Conservation (phyloP, 495 filamentous ascomycete species). For the Neurospora africana region DNA sequence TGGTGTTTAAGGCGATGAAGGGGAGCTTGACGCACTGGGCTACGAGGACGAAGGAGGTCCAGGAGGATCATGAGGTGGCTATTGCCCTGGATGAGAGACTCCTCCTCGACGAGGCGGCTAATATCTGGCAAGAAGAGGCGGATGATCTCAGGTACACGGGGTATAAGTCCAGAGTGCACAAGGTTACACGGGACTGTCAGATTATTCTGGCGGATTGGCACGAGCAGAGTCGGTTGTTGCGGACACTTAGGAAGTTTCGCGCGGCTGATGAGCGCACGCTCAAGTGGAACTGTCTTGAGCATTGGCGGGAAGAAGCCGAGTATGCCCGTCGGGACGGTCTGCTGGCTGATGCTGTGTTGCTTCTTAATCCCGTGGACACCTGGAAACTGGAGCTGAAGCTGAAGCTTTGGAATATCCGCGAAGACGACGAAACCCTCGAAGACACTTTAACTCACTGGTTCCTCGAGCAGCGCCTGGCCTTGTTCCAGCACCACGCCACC, state of each 20-base stretch:
- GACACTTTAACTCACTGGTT: constrained; percentile 13
- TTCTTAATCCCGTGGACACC: constrained; percentile 7
- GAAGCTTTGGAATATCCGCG: constrained; percentile 4
- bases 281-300: constrained; percentile 3
- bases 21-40: constrained; percentile 10
- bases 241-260: constrained; percentile 11
- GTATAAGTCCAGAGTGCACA: constrained; percentile 8
- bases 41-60: constrained; percentile 3
- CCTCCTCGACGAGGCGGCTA: constrained; percentile 18
- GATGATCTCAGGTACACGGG: constrained; percentile 12
- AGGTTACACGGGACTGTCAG: constrained; percentile 5
- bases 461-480: constrained; percentile 14
- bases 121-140: constrained; percentile 22
- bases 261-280: constrained; percentile 2
- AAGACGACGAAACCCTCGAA: constrained; percentile 8
- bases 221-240: constrained; percentile 14
- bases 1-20: background rate
- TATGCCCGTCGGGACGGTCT: background rate
- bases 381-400: constrained; percentile 20
- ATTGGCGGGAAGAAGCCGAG: constrained; percentile 5
- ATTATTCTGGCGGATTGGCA: constrained; percentile 14
- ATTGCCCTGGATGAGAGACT: constrained; percentile 17
- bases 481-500: constrained; percentile 12
- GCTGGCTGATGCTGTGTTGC: constrained; percentile 11
- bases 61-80: constrained; percentile 13